Percentiles rank a stretch among this genome's conserved stretches.
These are phyloP conservation scores for Ophiognomonia clavigignenti-juglandacearum DNA, from an alignment of 2,329 filamentous ascomycete genomes.

Conservation along the genomic window DNA sequence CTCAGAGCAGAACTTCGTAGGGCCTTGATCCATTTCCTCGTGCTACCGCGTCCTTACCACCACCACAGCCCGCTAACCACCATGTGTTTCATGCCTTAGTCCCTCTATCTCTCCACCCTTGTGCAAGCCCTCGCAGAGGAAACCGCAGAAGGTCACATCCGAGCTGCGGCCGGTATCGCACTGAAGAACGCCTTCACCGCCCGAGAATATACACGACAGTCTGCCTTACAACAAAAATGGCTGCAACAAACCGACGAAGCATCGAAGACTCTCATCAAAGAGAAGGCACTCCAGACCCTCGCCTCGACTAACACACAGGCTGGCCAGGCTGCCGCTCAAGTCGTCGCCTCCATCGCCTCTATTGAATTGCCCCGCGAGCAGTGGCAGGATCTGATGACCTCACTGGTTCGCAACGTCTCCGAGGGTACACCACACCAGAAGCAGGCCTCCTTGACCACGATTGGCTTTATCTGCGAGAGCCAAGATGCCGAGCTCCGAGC, in stretches of 20 bases:
- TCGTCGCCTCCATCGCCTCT: slow-evolving; percentile 88
- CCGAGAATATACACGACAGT: slow-evolving; percentile 81
- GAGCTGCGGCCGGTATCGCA: slow-evolving; percentile 90
- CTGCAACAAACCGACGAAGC: slow-evolving; percentile 73
- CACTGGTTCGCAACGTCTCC: slow-evolving; percentile 88
- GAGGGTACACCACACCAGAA: slow-evolving; percentile 83
- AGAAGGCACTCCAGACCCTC: slow-evolving; percentile 83
- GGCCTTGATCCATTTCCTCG: slow-evolving; percentile 23
- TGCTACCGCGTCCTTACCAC: slow-evolving; percentile 5
- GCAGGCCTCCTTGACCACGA: slow-evolving; percentile 90
- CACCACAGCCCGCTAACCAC: too few relatives aligned
- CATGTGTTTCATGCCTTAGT: slow-evolving; percentile 45
- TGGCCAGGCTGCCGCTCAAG: slow-evolving; percentile 85
- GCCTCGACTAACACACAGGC: slow-evolving; percentile 74
- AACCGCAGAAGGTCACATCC: slow-evolving; percentile 72
- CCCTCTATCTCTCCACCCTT: slow-evolving; percentile 87
- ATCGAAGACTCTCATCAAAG: slow-evolving; percentile 84
- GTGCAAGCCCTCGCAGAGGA: slow-evolving; percentile 95
- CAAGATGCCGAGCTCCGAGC: slow-evolving; percentile 83
- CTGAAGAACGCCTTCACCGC: slow-evolving; percentile 98
- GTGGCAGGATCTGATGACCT: slow-evolving; percentile 88
- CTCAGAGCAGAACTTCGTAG: slow-evolving; percentile 92
- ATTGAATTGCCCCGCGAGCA: slow-evolving; percentile 92
- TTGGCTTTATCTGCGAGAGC: slow-evolving; percentile 97
- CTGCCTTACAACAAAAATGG: slow-evolving; percentile 93